Percentiles rank a stretch among this genome's conserved stretches.
phyloP scores from a whole-genome alignment of 352 stramenopile genomes.

The Phytophthora meadii region DNA sequence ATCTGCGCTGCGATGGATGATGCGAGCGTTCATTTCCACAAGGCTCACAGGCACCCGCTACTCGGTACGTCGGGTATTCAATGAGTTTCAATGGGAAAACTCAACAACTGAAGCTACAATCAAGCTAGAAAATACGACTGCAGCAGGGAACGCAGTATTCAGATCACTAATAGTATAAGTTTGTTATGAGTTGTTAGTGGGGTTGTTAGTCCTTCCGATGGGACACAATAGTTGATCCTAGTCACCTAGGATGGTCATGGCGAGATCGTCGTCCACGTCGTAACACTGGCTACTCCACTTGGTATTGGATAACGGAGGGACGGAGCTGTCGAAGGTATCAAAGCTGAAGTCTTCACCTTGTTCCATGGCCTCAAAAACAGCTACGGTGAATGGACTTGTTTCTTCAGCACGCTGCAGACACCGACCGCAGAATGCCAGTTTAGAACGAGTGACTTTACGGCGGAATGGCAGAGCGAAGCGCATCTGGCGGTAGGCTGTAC shows the following conservation, averaged over 20 bases:
- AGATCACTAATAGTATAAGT: slow-evolving; percentile 18
- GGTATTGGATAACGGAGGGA: slow-evolving; percentile 11
- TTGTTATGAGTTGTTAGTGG: slow-evolving; percentile 1
- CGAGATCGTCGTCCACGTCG: slow-evolving; percentile 38
- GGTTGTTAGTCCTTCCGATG: slow-evolving; percentile 28
- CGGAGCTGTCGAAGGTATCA: slow-evolving; percentile 27
- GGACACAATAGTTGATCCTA: slow-evolving; percentile 16
- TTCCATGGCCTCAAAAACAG: slow-evolving; percentile 41
- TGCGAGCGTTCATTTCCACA: slow-evolving; percentile 37
- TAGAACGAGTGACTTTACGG: slow-evolving; percentile 31
- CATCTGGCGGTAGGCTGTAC: slow-evolving; percentile 33
- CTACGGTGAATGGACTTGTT: slow-evolving; percentile 31
- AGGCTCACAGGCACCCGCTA: slow-evolving; percentile 22
- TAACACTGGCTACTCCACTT: slow-evolving; percentile 32
- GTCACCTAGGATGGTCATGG: slow-evolving; percentile 46
- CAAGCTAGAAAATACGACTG: slow-evolving; percentile 6
- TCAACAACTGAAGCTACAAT: too few relatives aligned
- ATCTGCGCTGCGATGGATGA: slow-evolving; percentile 53
- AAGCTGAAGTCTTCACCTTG: slow-evolving; percentile 23
- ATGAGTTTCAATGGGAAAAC: slow-evolving; percentile 7
- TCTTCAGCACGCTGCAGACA: slow-evolving; percentile 42
- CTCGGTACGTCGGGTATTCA: slow-evolving; percentile 27
- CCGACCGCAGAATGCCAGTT: slow-evolving; percentile 39
- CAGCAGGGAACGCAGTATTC: slow-evolving; percentile 1
- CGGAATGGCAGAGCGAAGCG: slow-evolving; percentile 37